These are phyloP conservation scores for Xylaria sp. DNA, from an alignment of 2,329 filamentous ascomycete species.

Conservation along the genomic window DNA sequence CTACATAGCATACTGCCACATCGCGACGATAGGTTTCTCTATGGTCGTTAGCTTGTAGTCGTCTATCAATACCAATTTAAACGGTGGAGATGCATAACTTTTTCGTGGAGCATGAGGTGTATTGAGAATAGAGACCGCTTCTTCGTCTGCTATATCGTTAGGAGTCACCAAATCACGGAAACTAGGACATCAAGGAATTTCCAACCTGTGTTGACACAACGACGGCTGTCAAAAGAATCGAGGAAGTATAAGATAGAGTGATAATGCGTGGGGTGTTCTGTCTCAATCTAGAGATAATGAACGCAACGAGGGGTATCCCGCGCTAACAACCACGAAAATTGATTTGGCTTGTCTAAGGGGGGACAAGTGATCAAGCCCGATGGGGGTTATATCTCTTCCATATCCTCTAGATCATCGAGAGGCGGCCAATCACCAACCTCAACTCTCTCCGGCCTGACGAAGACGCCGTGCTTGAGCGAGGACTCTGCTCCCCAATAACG, in stretches of 20 bases:
- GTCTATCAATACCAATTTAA: background rate
- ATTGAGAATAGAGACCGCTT: background rate
- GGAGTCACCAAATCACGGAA: background rate
- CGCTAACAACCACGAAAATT: conserved; percentile 9
- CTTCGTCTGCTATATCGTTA: background rate
- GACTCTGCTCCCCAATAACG: conserved; percentile 77
- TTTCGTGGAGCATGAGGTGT: background rate
- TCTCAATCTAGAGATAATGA: conserved; percentile 1
- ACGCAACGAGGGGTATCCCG: background rate
- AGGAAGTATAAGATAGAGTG: conserved; percentile 19
- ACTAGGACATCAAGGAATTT: background rate
- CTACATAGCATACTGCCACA: background rate
- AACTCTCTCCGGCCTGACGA: conserved; percentile 80
- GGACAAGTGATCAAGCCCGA: conserved; percentile 28
- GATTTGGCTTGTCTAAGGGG: conserved; percentile 17
- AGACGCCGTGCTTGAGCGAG: conserved; percentile 76
- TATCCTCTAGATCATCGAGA: conserved; percentile 78
- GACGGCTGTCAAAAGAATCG: background rate
- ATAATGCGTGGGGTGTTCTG: conserved; percentile 4
- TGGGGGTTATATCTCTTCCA: conserved; percentile 72
- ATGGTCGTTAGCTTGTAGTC: background rate
- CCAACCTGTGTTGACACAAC: background rate
- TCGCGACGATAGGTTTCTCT: background rate
- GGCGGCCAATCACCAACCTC: conserved; percentile 78
- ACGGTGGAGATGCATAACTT: background rate